These are phyloP conservation scores for Lactuca sativa DNA, from an alignment of 129 eudicot species.

Conservation along the genomic window DNA sequence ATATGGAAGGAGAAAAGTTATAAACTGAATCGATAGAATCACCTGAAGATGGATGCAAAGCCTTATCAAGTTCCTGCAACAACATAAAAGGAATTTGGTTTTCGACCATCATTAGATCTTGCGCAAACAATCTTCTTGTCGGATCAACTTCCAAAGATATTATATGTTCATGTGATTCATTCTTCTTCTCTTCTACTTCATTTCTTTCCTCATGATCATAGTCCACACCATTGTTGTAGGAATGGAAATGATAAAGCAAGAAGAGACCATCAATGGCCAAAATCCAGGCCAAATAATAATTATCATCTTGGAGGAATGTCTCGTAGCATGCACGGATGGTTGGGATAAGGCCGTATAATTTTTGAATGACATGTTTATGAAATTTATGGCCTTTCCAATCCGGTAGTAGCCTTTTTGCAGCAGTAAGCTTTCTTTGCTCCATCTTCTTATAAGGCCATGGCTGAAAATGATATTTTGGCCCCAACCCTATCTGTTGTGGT, in stretches of 20 bases:
- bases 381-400: background rate
- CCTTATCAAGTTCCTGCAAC: constrained; percentile 16
- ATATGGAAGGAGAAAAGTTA: background rate
- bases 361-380: background rate
- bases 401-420: constrained; percentile 6
- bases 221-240: background rate
- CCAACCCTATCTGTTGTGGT: constrained; percentile 44
- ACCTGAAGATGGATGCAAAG: background rate
- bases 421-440: constrained; percentile 40
- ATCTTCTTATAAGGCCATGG: constrained; percentile 30
- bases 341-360: no score
- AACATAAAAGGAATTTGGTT: constrained; percentile 41
- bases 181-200: no score
- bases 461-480: constrained; percentile 43
- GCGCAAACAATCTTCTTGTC: background rate
- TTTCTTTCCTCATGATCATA: no score
- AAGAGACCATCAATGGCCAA: constrained; percentile 44
- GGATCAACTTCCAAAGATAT: background rate
- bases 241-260: constrained; percentile 28
- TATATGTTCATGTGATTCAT: no score
- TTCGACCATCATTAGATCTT: constrained; percentile 42
- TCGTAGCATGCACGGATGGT: constrained; percentile 37
- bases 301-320: constrained; percentile 25
- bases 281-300: constrained; percentile 31
- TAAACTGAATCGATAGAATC: background rate